A percentile compares a stretch with the other conserved stretches of the same genome.
phyloP scores from a whole-genome alignment of 805 yeast genomes.

The Kuraishia ogatae region DNA sequence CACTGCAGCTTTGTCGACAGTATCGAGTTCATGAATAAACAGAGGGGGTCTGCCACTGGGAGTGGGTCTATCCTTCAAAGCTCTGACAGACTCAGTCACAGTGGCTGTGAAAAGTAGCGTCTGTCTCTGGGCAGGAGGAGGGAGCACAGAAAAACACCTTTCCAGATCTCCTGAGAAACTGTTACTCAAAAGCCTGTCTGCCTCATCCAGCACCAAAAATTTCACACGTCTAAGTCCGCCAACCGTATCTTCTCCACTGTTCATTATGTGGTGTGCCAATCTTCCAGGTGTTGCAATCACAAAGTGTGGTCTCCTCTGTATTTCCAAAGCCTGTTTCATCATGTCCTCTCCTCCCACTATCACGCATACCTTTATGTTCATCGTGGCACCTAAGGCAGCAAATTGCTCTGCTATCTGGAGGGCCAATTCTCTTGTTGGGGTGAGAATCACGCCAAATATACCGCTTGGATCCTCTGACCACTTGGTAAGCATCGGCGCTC shows the following conservation, averaged over 20 bases:
- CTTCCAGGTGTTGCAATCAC: slow-evolving; percentile 97
- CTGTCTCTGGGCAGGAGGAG: slow-evolving; percentile 67
- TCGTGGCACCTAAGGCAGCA: slow-evolving; percentile 81
- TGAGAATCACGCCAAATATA: slow-evolving; percentile 77
- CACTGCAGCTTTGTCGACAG: slow-evolving; percentile 66
- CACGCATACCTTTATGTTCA: slow-evolving; percentile 76
- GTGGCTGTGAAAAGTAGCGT: slow-evolving; percentile 93
- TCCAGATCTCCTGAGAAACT: slow-evolving; percentile 76
- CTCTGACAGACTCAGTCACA: slow-evolving; percentile 83
- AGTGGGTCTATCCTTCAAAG: slow-evolving; percentile 56
- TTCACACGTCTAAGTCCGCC: slow-evolving; percentile 71
- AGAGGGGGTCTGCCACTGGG: slow-evolving; percentile 49
- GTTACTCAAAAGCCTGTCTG: slow-evolving; percentile 80
- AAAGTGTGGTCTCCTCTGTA: slow-evolving; percentile 84
- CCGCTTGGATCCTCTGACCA: slow-evolving; percentile 97
- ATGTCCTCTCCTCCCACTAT: slow-evolving; percentile 95
- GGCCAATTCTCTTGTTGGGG: slow-evolving; percentile 93
- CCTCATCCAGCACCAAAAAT: slow-evolving; percentile 88
- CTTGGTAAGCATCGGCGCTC: slow-evolving; percentile 89
- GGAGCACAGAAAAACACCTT: slow-evolving; percentile 63
- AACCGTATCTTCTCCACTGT: slow-evolving; percentile 83
- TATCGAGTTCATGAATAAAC: slow-evolving; percentile 68
- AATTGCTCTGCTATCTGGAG: slow-evolving; percentile 96
- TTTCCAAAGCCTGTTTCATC: slow-evolving; percentile 75
- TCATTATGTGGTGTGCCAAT: slow-evolving; percentile 81